Conservation (phyloP, 805 yeast species). For the Zygoascus biomembranicola region DNA sequence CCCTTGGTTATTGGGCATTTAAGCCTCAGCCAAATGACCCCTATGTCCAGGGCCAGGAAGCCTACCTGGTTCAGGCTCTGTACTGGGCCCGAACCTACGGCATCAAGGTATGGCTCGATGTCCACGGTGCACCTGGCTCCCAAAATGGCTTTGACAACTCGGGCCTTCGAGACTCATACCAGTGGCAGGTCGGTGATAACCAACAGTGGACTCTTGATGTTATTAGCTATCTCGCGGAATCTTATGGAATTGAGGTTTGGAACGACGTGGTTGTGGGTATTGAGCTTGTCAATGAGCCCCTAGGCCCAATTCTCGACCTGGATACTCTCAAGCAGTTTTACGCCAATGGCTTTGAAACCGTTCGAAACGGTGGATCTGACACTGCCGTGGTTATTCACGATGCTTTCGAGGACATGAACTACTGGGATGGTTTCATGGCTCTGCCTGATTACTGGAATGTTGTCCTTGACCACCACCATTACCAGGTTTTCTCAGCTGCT, state of each 20-base stretch:
- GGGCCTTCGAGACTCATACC: slow-evolving; percentile 59
- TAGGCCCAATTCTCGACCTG: slow-evolving; percentile 61
- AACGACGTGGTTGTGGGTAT: slow-evolving; percentile 73
- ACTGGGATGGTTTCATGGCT: slow-evolving; percentile 54
- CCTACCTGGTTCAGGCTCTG: slow-evolving; percentile 67
- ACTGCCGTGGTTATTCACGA: slow-evolving; percentile 70
- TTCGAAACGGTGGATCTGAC: slow-evolving; percentile 45
- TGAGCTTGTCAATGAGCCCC: slow-evolving; percentile 83
- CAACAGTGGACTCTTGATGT: slow-evolving; percentile 47
- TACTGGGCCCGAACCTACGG: slow-evolving; percentile 59
- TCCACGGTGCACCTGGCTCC: slow-evolving; percentile 96
- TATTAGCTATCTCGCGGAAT: slow-evolving; percentile 44
- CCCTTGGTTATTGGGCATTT: slow-evolving; percentile 95
- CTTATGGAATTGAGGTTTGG: slow-evolving; percentile 56
- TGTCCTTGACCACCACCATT: slow-evolving; percentile 81
- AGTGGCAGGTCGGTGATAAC: slow-evolving; percentile 47
- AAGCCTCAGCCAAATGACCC: slow-evolving; percentile 58
- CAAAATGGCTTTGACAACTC: slow-evolving; percentile 96
- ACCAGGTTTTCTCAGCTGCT: slow-evolving; percentile 68
- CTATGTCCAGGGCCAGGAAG: slow-evolving; percentile 73
- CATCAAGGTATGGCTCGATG: slow-evolving; percentile 79
- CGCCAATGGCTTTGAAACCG: slow-evolving; percentile 50
- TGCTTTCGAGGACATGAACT: slow-evolving; percentile 56
- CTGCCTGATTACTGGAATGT: slow-evolving; percentile 49
- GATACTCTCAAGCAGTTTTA: slow-evolving; percentile 51